Base-by-base conservation (phyloP, 805 yeast species). In the Starmerella apicola region DNA sequence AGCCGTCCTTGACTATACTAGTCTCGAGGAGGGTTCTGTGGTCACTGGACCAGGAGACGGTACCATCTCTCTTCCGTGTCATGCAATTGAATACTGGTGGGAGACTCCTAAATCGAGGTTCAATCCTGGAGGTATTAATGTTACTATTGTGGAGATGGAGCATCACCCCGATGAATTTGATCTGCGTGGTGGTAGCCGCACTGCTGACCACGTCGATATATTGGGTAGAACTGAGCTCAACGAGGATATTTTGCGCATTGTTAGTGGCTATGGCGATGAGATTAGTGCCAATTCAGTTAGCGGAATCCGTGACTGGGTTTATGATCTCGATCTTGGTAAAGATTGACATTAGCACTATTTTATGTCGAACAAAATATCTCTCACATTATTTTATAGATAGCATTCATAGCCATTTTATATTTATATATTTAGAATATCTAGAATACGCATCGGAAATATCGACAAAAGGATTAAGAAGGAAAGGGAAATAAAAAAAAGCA, bases 191-290 rank as follows among this genome's bases (percentile, higher is more conserved):
- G 98, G 98, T 12, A 93, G 95, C 9, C 81, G 81, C 57, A 88
- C 96, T 1, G 96, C 97, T 1, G 98, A 91, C 53, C 98, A 91
- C 59, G 98, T 91, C 22, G 98, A 91, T 57, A 86, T 91, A 34
- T 66, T 91, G 34, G 98, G 98, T 2, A 76, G 94, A 46, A 83
- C 96, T 1, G 94, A 80, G 55, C 65, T 91, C 57, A 91, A 91
- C 56, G 98, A 91, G 55, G 64, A 86, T 53, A 66, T 91, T 10
- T 64, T 88, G 39, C 71, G 72, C 45, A 84, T 91, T 15, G 96
- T 86, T 1, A 67, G 82, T 32, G 98, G 98, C 0, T 58, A 66
- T 26, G 94, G 93, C 2, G 74, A 74, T 35, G 58, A 65, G 16
- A 81, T 91, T 42, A 64, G 71, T 33, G 78, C 78, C 50, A 63